Conservation (phyloP, 2,329 filamentous ascomycete species). For the Parasarocladium wereldwijsianum region DNA sequence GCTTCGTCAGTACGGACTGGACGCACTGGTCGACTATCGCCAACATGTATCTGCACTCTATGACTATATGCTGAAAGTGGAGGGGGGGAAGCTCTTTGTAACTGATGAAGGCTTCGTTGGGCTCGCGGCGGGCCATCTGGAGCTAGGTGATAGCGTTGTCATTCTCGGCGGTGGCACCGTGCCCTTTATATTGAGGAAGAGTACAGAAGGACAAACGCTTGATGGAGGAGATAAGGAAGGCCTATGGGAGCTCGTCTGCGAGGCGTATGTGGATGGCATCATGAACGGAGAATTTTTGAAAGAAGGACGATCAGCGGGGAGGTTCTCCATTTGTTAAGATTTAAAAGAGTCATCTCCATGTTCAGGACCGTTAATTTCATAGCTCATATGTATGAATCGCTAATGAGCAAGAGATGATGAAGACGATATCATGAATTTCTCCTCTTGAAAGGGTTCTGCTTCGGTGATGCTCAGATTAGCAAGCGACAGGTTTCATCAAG, state of each 20-base stretch:
- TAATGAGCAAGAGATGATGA: too few relatives aligned
- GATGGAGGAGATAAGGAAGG: not conserved
- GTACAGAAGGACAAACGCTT: too few relatives aligned
- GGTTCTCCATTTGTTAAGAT: too few relatives aligned
- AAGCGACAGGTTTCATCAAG: too few relatives aligned
- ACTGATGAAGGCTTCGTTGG: slow-evolving; percentile 16
- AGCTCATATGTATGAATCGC: too few relatives aligned
- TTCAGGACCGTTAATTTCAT: too few relatives aligned
- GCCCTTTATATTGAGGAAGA: slow-evolving; percentile 13
- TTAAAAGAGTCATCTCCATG: too few relatives aligned
- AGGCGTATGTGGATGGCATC: slow-evolving; percentile 18
- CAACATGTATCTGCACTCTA: slow-evolving; percentile 7
- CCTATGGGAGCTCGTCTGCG: slow-evolving; percentile 15
- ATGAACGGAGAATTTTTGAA: slow-evolving; percentile 17
- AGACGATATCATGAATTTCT: too few relatives aligned
- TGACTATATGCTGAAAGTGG: slow-evolving; percentile 9
- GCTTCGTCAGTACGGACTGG: slow-evolving; percentile 7
- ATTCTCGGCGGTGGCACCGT: slow-evolving; percentile 15
- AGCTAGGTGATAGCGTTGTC: slow-evolving; percentile 12
- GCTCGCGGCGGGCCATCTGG: slow-evolving; percentile 11
- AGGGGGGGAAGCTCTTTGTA: slow-evolving; percentile 12
- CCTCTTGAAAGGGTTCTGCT: too few relatives aligned
- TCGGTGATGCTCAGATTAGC: too few relatives aligned
- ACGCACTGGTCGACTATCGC: slow-evolving; percentile 4
- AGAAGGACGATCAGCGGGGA: slow-evolving; percentile 1